A percentile compares a stretch with the other conserved stretches of the same genome.
Evolutionary conservation across 2,329 filamentous ascomycete species (phyloP).

Genomic region (Aspergillus udagawae): DNA sequence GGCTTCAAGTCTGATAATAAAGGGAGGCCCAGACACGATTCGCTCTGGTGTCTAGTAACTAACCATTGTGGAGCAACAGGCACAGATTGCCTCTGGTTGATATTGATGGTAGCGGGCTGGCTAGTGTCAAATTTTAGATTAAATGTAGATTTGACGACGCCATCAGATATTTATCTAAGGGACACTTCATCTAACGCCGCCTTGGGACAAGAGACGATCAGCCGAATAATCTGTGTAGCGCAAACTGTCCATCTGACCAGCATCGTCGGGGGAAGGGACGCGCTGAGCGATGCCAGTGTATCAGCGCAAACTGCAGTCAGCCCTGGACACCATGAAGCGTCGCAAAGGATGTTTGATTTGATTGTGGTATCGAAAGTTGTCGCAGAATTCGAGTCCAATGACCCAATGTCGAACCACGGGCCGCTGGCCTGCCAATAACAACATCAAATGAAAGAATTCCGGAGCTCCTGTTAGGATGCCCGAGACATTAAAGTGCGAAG

Average conservation of each 20-base stretch:
- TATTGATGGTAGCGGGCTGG: conserved; percentile 9
- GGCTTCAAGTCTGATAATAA: conserved; percentile 4
- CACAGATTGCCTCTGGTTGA: conserved; percentile 12
- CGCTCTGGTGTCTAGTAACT: conserved; percentile 5
- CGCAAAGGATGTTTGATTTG: neutral
- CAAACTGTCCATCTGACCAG: neutral
- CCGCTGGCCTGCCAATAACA: neutral
- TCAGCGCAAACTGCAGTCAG: neutral
- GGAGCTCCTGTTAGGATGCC: neutral
- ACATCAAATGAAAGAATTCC: neutral
- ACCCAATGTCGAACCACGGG: neutral
- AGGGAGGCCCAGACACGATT: conserved; percentile 6
- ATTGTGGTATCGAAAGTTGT: neutral
- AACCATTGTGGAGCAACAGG: conserved; percentile 15
- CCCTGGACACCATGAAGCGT: neutral
- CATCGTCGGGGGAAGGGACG: neutral
- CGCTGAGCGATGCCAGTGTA: neutral
- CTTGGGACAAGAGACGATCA: neutral
- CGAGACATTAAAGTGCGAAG: neutral
- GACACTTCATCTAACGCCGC: conserved; percentile 8
- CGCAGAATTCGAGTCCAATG: neutral
- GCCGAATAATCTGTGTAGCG: neutral
- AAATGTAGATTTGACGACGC: conserved; percentile 14
- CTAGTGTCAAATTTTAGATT: conserved; percentile 14
- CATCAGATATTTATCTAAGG: conserved; percentile 4